A percentile compares a stretch with the other conserved stretches of the same genome.
Evolutionary conservation across 1,139 yeast genomes (phyloP).

Genomic region (Magnusiomyces clavatus): DNA sequence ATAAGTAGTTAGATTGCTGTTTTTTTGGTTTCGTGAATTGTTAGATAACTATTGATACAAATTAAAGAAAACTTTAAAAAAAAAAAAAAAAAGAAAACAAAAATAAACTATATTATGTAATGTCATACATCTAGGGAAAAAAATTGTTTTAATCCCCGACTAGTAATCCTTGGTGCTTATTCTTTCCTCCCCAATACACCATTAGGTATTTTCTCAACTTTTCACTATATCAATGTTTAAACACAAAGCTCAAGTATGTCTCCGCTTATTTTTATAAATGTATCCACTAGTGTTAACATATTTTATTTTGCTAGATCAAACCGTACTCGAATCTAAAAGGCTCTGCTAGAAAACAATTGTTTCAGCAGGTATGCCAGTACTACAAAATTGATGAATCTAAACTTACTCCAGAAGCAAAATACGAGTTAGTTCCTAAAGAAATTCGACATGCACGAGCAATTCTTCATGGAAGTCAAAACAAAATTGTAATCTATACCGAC

Average conservation of each 20-base stretch:
- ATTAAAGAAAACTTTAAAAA: no score
- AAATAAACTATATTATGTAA: no score
- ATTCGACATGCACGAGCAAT: constrained; percentile 62
- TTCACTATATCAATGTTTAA: constrained; percentile 45
- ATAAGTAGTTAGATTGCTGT: no score
- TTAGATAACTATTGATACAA: no score
- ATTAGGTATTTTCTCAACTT: background rate
- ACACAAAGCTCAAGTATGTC: constrained; percentile 44
- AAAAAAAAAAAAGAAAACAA: no score
- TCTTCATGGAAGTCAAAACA: constrained; percentile 41
- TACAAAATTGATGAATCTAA: constrained; percentile 41
- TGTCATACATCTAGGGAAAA: no score
- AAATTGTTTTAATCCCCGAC: no score
- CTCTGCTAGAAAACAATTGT: constrained; percentile 65
- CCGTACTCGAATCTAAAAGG: constrained; percentile 73
- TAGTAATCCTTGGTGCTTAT: no score
- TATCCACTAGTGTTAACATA: constrained; percentile 10
- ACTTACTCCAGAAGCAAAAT: constrained; percentile 43
- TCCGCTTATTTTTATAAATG: background rate
- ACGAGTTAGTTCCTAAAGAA: constrained; percentile 47
- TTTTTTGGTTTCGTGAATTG: no score
- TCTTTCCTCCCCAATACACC: no score
- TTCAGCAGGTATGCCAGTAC: constrained; percentile 40
- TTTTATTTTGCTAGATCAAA: constrained; percentile 38
- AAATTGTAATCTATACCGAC: constrained; percentile 61